These are phyloP conservation scores for Cotoneaster glaucophyllus DNA, from an alignment of 306 rosid genomes.

Conservation along the genomic window DNA sequence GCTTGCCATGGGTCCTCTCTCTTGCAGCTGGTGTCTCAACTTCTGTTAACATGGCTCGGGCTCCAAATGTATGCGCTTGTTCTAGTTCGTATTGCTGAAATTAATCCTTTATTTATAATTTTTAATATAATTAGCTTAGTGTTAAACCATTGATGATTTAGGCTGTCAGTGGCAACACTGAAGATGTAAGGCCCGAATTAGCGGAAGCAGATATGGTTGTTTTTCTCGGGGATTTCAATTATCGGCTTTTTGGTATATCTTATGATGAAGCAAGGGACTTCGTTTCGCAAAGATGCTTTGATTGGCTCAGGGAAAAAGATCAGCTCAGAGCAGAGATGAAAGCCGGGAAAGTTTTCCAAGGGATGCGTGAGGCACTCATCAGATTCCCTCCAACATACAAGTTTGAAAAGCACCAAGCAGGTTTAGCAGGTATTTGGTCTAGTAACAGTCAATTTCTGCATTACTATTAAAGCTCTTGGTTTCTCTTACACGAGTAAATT, in stretches of 20 bases:
- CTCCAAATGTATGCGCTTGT: slow-evolving; percentile 58
- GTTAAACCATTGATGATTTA: slow-evolving; percentile 22
- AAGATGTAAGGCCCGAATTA: slow-evolving; percentile 84
- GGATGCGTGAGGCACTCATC: slow-evolving; percentile 94
- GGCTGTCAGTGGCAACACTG: slow-evolving; percentile 42
- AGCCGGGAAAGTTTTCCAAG: slow-evolving; percentile 94
- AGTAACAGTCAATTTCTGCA: neutral
- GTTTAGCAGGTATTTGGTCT: slow-evolving; percentile 64
- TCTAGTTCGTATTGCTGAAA: neutral
- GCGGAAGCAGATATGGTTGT: slow-evolving; percentile 95
- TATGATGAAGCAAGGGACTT: slow-evolving; percentile 99
- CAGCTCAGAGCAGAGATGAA: slow-evolving; percentile 98
- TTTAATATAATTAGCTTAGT: slow-evolving; percentile 18
- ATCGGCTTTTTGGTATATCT: slow-evolving; percentile 92
- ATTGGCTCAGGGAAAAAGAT: slow-evolving; percentile 99
- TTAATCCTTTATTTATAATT: neutral
- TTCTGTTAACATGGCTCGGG: slow-evolving; percentile 53
- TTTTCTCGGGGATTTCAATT: slow-evolving; percentile 91
- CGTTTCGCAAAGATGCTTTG: slow-evolving; percentile 99
- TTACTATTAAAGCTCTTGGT: neutral
- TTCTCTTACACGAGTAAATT: neutral
- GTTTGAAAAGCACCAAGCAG: slow-evolving; percentile 85
- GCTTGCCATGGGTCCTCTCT: slow-evolving; percentile 82
- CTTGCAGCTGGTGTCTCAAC: slow-evolving; percentile 94
- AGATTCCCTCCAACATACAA: slow-evolving; percentile 97